A percentile compares a stretch with the other conserved stretches of the same genome.
Conservation (phyloP, 2,329 filamentous ascomycete species). For the Akanthomyces dipterigenus region DNA sequence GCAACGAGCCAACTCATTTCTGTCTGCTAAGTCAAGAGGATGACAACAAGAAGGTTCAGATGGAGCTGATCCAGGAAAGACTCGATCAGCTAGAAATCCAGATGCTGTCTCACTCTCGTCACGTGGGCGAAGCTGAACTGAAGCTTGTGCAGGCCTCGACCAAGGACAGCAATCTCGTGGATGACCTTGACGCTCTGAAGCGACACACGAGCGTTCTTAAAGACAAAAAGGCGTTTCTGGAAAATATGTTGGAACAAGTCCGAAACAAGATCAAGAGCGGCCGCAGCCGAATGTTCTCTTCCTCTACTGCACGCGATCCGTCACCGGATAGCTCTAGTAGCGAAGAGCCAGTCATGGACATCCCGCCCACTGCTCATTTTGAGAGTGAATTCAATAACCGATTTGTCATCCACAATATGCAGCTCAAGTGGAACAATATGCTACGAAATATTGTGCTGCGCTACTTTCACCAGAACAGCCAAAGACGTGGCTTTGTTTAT, state of each 20-base stretch:
- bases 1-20: constrained; percentile 85
- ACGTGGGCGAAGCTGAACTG: constrained; percentile 70
- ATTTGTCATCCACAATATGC: constrained; percentile 95
- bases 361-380: constrained; percentile 69
- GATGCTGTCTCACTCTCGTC: constrained; percentile 65
- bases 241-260: constrained; percentile 50
- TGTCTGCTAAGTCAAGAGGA: constrained; percentile 92
- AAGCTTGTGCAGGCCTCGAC: constrained; percentile 47
- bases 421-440: constrained; percentile 97
- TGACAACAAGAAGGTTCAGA: constrained; percentile 83
- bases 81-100: constrained; percentile 73
- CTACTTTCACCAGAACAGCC: constrained; percentile 95
- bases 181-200: constrained; percentile 54
- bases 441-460: constrained; percentile 92
- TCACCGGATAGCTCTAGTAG: constrained; percentile 14
- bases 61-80: constrained; percentile 74
- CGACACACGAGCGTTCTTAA: constrained; percentile 49
- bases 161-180: constrained; percentile 43
- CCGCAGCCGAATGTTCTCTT: constrained; percentile 21
- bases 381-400: constrained; percentile 96
- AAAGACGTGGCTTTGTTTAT: constrained; percentile 92
- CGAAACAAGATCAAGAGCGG: constrained; percentile 28
- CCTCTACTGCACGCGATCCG: not conserved
- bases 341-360: constrained; percentile 46
- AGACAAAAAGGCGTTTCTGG: constrained; percentile 52